Conservation (phyloP, 306 rosid genomes). For the Ormosia emarginata region DNA sequence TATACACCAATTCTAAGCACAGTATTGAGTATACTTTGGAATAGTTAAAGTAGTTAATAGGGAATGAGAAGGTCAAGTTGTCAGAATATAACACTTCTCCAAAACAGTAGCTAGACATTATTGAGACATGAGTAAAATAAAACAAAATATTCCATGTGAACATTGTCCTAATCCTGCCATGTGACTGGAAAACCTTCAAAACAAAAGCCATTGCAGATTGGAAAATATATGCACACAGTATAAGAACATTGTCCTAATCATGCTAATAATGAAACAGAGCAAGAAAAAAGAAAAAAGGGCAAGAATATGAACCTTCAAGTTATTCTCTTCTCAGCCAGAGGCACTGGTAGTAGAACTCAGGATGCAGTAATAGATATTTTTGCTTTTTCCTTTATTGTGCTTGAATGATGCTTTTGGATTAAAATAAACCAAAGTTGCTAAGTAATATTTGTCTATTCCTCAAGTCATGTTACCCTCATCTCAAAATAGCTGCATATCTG, state of each 20-base stretch:
- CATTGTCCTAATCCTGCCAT: no score
- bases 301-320: no score
- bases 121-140: background rate
- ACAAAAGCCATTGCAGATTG: no score
- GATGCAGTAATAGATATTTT: no score
- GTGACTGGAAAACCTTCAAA: no score
- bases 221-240: no score
- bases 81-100: background rate
- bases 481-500: background rate
- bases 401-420: background rate
- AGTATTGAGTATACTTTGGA: background rate
- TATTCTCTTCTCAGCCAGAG: no score
- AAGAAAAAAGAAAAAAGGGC: no score
- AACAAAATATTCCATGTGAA: background rate
- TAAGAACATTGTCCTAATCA: no score
- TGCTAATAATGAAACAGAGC: no score
- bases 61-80: background rate
- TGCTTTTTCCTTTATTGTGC: background rate
- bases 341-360: no score
- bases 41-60: background rate
- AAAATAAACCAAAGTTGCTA: background rate
- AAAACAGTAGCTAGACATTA: slow-evolving; percentile 1
- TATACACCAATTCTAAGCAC: background rate
- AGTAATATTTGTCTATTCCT: background rate
- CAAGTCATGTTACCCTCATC: background rate